These are phyloP conservation scores for Phytophthora lateralis DNA, from an alignment of 352 stramenopile genomes.

Conservation along the genomic window DNA sequence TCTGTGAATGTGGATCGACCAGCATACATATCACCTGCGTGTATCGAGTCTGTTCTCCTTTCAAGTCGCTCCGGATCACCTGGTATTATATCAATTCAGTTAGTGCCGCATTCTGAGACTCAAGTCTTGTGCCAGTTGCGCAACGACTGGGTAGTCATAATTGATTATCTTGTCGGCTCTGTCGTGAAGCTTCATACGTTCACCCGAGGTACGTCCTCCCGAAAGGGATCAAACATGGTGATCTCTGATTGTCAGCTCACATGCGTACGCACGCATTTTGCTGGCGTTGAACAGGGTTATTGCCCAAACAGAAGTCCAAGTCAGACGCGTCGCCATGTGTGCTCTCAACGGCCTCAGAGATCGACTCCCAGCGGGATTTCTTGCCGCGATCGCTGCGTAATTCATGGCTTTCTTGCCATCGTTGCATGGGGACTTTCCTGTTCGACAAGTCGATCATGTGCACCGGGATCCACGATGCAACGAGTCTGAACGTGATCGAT, in stretches of 20 bases:
- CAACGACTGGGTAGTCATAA: slow-evolving; percentile 73
- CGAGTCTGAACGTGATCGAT: slow-evolving; percentile 56
- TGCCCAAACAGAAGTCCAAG: slow-evolving; percentile 27
- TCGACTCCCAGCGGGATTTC: slow-evolving; percentile 25
- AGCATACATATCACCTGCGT: slow-evolving; percentile 38
- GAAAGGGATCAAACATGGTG: background rate
- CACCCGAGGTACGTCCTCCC: slow-evolving; percentile 41
- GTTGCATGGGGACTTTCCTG: slow-evolving; percentile 47
- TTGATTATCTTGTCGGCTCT: slow-evolving; percentile 46
- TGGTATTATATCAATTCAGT: slow-evolving; percentile 52
- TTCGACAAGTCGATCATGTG: slow-evolving; percentile 64
- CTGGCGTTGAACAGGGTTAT: slow-evolving; percentile 11
- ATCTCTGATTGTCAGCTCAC: background rate
- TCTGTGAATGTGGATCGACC: slow-evolving; percentile 3
- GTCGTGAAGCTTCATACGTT: slow-evolving; percentile 68
- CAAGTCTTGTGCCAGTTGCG: slow-evolving; percentile 68
- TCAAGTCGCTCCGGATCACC: slow-evolving; percentile 33
- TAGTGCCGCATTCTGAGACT: slow-evolving; percentile 37
- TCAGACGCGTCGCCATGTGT: slow-evolving; percentile 36
- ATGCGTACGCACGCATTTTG: background rate
- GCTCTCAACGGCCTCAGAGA: slow-evolving; percentile 29
- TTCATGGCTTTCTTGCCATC: slow-evolving; percentile 64
- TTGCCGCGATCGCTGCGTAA: slow-evolving; percentile 33
- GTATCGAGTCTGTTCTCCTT: slow-evolving; percentile 35
- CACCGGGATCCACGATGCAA: slow-evolving; percentile 44